phyloP scores from a whole-genome alignment of 2,329 filamentous ascomycete genomes.

The Sordariomycetes sp. region DNA sequence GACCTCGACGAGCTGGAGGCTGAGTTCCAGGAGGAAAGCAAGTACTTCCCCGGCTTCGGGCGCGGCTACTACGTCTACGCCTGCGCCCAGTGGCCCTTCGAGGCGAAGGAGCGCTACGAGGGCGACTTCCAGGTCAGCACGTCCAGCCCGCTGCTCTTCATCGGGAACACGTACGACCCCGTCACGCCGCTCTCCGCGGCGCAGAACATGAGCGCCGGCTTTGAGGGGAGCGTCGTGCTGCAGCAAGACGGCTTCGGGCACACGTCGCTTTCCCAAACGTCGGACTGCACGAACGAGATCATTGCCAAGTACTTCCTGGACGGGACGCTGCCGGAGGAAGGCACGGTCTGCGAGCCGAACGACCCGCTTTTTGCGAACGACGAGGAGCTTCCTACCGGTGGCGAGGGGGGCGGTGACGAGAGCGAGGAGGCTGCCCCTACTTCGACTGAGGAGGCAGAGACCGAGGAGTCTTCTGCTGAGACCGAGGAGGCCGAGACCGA shows the following conservation, averaged over 20 bases:
- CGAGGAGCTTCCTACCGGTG: too few species aligned
- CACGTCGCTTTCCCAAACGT: neutral
- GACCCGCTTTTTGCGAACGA: neutral
- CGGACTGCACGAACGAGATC: constrained; percentile 1
- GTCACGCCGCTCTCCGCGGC: constrained; percentile 35
- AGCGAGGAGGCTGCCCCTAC: too few species aligned
- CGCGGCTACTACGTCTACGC: constrained; percentile 7
- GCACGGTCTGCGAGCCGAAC: constrained; percentile 3
- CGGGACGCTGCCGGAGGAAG: constrained; percentile 1
- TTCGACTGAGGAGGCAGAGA: too few species aligned
- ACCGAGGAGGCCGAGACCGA: too few species aligned
- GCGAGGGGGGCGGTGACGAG: too few species aligned
- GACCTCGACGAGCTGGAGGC: neutral
- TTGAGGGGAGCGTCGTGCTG: constrained; percentile 32
- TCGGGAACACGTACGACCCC: constrained; percentile 33
- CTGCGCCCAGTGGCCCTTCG: constrained; percentile 26
- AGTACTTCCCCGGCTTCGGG: constrained; percentile 14
- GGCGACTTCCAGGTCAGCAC: constrained; percentile 23
- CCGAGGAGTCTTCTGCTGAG: too few species aligned
- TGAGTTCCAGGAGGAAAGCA: constrained; percentile 12
- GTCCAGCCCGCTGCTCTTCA: constrained; percentile 30
- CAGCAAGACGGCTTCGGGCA: constrained; percentile 37
- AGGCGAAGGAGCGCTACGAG: constrained; percentile 14
- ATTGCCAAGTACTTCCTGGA: neutral
- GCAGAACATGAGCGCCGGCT: constrained; percentile 29